Conservation (phyloP, 192 early-diverging fungal species). For the Haplosporangium gracile region DNA sequence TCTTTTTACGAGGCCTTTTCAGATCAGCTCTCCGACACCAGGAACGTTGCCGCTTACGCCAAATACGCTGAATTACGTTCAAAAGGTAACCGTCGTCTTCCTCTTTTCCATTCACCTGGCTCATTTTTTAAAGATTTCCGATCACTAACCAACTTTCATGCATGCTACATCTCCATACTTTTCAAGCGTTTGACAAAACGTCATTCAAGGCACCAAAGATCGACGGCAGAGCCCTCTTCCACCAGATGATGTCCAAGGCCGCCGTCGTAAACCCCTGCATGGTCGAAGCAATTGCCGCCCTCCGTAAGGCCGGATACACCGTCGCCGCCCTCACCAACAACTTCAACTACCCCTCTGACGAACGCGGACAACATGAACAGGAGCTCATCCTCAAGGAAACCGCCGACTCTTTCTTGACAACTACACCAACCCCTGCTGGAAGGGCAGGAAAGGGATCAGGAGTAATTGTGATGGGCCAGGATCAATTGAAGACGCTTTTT, state of each 20-base stretch:
- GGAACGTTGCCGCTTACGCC: slow-evolving; percentile 62
- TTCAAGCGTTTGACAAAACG: slow-evolving; percentile 20
- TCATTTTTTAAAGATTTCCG: neutral
- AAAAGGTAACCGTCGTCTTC: slow-evolving; percentile 13
- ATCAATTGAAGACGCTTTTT: slow-evolving; percentile 68
- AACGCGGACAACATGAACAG: slow-evolving; percentile 29
- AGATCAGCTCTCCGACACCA: slow-evolving; percentile 67
- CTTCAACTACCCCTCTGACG: slow-evolving; percentile 66
- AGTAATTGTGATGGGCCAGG: slow-evolving; percentile 43
- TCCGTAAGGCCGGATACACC: slow-evolving; percentile 66
- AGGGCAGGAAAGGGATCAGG: slow-evolving; percentile 26
- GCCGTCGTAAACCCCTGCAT: slow-evolving; percentile 59
- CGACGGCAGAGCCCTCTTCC: slow-evolving; percentile 73
- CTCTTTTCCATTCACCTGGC: neutral
- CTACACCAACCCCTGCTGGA: neutral
- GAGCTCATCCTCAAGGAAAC: slow-evolving; percentile 41
- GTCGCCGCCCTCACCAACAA: slow-evolving; percentile 91
- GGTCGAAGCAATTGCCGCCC: slow-evolving; percentile 60
- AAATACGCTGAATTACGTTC: slow-evolving; percentile 48
- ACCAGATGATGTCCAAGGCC: slow-evolving; percentile 73
- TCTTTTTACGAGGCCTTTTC: slow-evolving; percentile 72
- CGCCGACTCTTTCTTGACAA: neutral
- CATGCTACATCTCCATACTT: neutral
- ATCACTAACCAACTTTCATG: neutral
- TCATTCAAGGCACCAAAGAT: slow-evolving; percentile 48